Conservation (phyloP, 768 basidiomycete genomes). For the Russula vinacea region DNA sequence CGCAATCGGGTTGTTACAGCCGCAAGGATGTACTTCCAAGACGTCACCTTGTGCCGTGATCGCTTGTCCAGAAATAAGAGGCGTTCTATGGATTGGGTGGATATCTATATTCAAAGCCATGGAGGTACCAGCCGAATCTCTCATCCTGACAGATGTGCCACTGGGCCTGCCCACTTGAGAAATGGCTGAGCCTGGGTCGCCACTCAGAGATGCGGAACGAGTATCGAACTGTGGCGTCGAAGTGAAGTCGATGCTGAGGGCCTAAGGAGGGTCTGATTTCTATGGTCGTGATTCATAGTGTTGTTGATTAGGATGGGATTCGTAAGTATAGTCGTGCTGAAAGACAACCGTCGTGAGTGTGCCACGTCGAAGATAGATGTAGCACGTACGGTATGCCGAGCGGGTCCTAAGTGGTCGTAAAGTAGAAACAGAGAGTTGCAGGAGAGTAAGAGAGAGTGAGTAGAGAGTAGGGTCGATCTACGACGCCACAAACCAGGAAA, state of each 20-base stretch:
- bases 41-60: conserved; percentile 11
- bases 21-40: conserved; percentile 20
- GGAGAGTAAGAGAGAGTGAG: background rate
- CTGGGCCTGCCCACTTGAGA: conserved; percentile 12
- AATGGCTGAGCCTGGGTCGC: background rate
- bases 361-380: too few species aligned
- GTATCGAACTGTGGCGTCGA: background rate
- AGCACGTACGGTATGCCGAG: background rate
- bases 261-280: background rate
- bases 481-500: conserved; percentile 24
- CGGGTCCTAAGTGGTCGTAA: background rate
- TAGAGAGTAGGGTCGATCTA: conserved; percentile 17
- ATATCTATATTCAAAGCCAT: conserved; percentile 23
- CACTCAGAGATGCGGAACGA: background rate
- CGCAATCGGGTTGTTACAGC: conserved; percentile 13
- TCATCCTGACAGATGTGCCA: conserved; percentile 17
- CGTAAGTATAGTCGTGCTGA: conserved; percentile 2
- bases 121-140: conserved; percentile 10
- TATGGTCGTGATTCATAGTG: conserved; percentile 8
- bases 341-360: background rate
- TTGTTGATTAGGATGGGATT: conserved; percentile 3
- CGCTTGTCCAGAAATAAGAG: conserved; percentile 21
- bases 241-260: background rate
- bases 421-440: background rate
- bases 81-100: conserved; percentile 19